Evolutionary conservation across 768 basidiomycete species (phyloP).

Genomic region (Lentinula sp.): DNA sequence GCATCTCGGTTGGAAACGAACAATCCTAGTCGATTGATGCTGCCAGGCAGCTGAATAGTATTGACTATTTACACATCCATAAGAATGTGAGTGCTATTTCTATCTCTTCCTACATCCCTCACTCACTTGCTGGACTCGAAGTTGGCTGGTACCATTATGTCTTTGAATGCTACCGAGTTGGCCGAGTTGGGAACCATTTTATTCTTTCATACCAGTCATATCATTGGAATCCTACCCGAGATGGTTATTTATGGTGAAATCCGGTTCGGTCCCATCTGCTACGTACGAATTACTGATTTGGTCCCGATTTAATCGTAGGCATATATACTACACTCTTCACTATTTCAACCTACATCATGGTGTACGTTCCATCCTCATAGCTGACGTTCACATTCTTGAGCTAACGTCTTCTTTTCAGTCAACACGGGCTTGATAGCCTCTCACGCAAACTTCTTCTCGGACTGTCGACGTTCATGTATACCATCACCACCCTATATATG

Average conservation of each 20-base stretch:
- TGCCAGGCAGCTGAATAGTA: not conserved
- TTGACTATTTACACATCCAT: no score
- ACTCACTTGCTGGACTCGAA: not conserved
- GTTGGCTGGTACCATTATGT: not conserved
- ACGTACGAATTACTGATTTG: not conserved
- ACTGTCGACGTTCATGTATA: conserved; percentile 1
- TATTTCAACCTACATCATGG: not conserved
- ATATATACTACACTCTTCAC: not conserved
- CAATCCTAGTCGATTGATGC: not conserved
- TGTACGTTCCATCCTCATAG: not conserved
- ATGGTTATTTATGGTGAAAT: not conserved
- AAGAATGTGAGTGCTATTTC: not conserved
- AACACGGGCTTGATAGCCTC: not conserved
- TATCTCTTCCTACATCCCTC: not conserved
- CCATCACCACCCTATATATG: not conserved
- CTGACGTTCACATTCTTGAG: no score
- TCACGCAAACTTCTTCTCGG: conserved; percentile 1
- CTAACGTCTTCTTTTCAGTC: not conserved
- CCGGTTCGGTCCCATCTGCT: not conserved
- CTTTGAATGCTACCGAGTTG: not conserved
- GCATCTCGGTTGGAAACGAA: not conserved
- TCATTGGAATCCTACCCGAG: not conserved
- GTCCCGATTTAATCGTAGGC: not conserved
- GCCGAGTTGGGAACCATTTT: not conserved
- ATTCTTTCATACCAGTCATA: not conserved